phyloP scores from a whole-genome alignment of 352 stramenopile genomes.

The Pythium sp. region DNA sequence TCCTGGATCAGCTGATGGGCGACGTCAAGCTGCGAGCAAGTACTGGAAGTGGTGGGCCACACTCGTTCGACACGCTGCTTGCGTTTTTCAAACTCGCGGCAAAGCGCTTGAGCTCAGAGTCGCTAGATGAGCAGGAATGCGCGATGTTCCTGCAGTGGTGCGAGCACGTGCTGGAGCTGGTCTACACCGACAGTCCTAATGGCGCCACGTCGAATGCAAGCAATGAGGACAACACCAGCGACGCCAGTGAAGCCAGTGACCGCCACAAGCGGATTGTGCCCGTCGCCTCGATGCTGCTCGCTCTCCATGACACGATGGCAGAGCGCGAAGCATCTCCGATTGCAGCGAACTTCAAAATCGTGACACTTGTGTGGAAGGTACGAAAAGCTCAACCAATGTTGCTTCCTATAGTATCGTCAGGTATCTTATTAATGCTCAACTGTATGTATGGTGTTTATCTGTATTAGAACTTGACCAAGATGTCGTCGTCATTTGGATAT shows the following conservation, averaged over 20 bases:
- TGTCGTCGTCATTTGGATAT: constrained; percentile 28
- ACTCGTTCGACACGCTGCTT: neutral
- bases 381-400: neutral
- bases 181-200: constrained; percentile 1
- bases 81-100: constrained; percentile 7
- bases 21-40: neutral
- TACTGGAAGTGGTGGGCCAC: neutral
- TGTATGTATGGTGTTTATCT: neutral
- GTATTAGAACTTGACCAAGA: constrained; percentile 42
- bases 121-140: constrained; percentile 2
- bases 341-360: constrained; percentile 29
- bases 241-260: neutral
- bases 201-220: neutral
- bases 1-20: constrained; percentile 4
- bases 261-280: neutral
- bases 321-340: neutral
- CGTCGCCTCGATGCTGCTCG: constrained; percentile 14
- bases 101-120: neutral
- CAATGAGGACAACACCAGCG: neutral
- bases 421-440: neutral
- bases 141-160: constrained; percentile 15
- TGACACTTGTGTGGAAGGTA: constrained; percentile 58
- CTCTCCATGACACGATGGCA: constrained; percentile 13
- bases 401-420: neutral
- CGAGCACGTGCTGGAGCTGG: constrained; percentile 9